Evolutionary conservation across 2,329 filamentous ascomycete genomes (phyloP), one percentile per base, ranked within the genome.

Genomic region (Macrophomina phaseolina): DNA sequence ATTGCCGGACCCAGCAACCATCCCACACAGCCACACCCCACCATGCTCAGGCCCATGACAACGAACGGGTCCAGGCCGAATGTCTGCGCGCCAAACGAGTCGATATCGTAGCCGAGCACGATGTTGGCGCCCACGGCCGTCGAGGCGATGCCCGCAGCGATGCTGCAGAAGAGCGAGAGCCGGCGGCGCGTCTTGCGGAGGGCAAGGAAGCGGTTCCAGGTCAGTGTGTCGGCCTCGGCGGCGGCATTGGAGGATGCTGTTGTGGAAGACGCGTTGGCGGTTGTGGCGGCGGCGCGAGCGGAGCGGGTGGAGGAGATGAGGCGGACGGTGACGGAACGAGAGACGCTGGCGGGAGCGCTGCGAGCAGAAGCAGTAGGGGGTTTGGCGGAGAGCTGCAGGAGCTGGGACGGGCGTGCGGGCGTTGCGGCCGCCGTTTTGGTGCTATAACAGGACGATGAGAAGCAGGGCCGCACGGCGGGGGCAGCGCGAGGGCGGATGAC

Each of bases 121-220:
- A 92, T 71, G n/a, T 88, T 80, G 1, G 88, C 87, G 16, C 90
- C 90, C 1, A 80, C 82, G 2, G 85, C 82, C 1, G 91, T 90
- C 67, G 87, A 87, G 12, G 83, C 81, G 5, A 89, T 70, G 49
- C 90, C 89, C 40, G 87, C 87, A 40, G 88, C 77, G 63, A 93
- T 83, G 55, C 91, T 94, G 70, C 93, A 93, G 60, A 86, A 86
- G 45, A 97, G 86, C 77, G 94, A 93, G 82, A 94, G 91, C 73
- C 91, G 88, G 68, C 94, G 90, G 66, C 94, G 91, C 68, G 89
- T 91, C 73, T 93, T 91, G 75, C 94, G 93, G 68, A 98, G 89
- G 77, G 89, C 88, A 84, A 98, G 97, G 84, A 97, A 98, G 63
- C 88, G 89, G 82, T 97, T 90, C 94, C 94, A 98, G 81, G 82